A percentile compares a stretch with the other conserved stretches of the same genome.
These are phyloP conservation scores for Paracamarosporium sp. DNA, from an alignment of 2,329 filamentous ascomycete species.

Conservation along the genomic window DNA sequence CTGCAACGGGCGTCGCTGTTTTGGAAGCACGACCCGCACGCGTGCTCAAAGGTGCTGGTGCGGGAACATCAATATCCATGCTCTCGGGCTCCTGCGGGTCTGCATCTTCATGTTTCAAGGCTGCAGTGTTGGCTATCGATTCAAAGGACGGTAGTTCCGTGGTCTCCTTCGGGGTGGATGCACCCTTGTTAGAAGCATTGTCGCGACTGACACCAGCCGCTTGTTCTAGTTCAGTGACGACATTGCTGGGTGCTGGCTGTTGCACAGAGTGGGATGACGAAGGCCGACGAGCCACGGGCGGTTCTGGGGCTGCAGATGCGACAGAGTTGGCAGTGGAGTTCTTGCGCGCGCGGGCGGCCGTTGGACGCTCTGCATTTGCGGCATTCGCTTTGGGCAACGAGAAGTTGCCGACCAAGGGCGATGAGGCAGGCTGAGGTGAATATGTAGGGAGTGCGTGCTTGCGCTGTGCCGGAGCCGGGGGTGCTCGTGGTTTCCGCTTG, in stretches of 20 bases:
- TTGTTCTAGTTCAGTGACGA: slow-evolving; percentile 41
- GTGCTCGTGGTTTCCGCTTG: slow-evolving; percentile 76
- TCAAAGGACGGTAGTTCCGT: slow-evolving; percentile 50
- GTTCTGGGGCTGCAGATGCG: slow-evolving; percentile 60
- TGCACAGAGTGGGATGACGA: slow-evolving; percentile 46
- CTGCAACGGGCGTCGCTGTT: slow-evolving; percentile 55
- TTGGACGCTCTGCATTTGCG: slow-evolving; percentile 60
- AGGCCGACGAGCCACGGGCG: slow-evolving; percentile 34
- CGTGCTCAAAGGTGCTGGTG: slow-evolving; percentile 35
- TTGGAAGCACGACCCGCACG: slow-evolving; percentile 54
- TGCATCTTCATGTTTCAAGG: slow-evolving; percentile 58
- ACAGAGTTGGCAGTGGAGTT: slow-evolving; percentile 62
- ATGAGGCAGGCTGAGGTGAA: slow-evolving; percentile 76
- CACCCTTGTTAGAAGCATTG: slow-evolving; percentile 28
- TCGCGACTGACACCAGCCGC: slow-evolving; percentile 34
- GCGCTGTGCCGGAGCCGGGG: slow-evolving; percentile 73
- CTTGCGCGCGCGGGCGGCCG: slow-evolving; percentile 75
- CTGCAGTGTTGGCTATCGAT: slow-evolving; percentile 49
- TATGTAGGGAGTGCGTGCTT: slow-evolving; percentile 68
- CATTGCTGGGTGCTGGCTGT: slow-evolving; percentile 34
- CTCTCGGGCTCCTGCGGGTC: slow-evolving; percentile 53
- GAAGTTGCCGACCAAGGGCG: slow-evolving; percentile 74
- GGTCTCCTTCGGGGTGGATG: slow-evolving; percentile 39
- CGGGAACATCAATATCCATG: slow-evolving; percentile 41
- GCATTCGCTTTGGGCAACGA: slow-evolving; percentile 61